These are phyloP conservation scores for Coniochaeta prunicola DNA, from an alignment of 2,329 filamentous ascomycete species.

Conservation along the genomic window DNA sequence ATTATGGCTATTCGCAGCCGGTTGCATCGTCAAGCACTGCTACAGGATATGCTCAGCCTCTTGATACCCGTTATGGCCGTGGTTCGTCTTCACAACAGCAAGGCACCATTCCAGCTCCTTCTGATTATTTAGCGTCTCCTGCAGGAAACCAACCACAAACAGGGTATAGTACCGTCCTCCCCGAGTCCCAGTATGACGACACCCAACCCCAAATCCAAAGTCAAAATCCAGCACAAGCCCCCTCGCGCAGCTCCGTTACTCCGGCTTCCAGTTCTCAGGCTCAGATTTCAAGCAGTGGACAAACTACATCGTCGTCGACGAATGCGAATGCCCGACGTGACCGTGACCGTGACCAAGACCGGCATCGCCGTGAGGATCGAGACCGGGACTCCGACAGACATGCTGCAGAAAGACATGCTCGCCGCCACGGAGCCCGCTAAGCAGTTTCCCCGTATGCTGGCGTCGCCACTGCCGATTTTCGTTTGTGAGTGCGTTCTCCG, in stretches of 20 bases:
- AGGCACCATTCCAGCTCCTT: constrained; percentile 17
- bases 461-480: constrained; percentile 4
- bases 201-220: constrained; percentile 21
- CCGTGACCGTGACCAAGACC: constrained; percentile 31
- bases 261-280: constrained; percentile 24
- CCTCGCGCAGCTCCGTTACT: constrained; percentile 26
- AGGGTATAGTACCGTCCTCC: constrained; percentile 31
- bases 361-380: constrained; percentile 27
- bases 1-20: constrained; percentile 21
- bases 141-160: constrained; percentile 32
- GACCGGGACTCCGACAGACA: constrained; percentile 18
- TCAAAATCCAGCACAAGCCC: constrained; percentile 8
- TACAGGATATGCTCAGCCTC: constrained; percentile 23
- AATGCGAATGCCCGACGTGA: constrained; percentile 20
- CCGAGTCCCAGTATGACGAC: constrained; percentile 46
- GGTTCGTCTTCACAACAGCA: constrained; percentile 42
- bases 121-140: constrained; percentile 46
- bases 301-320: constrained; percentile 11
- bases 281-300: constrained; percentile 29
- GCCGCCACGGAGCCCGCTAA: constrained; percentile 14
- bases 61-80: constrained; percentile 51
- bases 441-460: background rate
- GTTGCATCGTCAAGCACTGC: constrained; percentile 9
- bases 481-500: constrained; percentile 8
- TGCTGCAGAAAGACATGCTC: constrained; percentile 13